These are phyloP conservation scores for Salix purpurea DNA, from an alignment of 345 rosid genomes.

Conservation along the genomic window DNA sequence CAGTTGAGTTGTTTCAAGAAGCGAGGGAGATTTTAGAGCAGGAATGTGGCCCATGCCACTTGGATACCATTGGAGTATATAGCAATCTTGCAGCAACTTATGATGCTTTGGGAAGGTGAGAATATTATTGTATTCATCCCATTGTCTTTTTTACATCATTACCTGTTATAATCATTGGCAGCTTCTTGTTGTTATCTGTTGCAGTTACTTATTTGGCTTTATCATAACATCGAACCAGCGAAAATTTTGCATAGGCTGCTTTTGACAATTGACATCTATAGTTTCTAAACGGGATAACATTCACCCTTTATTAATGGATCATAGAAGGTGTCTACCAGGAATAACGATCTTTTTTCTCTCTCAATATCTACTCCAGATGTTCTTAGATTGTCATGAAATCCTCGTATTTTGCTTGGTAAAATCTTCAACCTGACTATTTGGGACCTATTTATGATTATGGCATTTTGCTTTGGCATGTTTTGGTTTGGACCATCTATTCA, in stretches of 20 bases:
- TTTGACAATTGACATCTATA: neutral
- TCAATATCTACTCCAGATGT: neutral
- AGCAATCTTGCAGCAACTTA: conserved; percentile 97
- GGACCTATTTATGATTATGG: neutral
- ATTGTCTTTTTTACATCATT: neutral
- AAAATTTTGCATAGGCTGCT: neutral
- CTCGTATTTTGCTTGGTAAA: neutral
- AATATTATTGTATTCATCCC: neutral
- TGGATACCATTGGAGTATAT: conserved; percentile 86
- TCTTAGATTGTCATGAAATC: neutral
- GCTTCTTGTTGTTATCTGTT: neutral
- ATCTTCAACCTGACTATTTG: neutral
- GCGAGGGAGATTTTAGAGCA: conserved; percentile 79
- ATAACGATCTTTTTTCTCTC: neutral
- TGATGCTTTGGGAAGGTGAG: conserved; percentile 93
- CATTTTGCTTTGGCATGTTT: neutral
- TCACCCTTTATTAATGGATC: neutral
- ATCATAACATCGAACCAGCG: neutral
- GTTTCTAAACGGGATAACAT: neutral
- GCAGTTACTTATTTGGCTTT: neutral
- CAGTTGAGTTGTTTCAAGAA: conserved; percentile 86
- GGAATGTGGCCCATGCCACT: conserved; percentile 83
- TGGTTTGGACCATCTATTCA: neutral
- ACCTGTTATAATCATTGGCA: neutral
- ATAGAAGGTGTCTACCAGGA: neutral